Conservation (phyloP, 176 grass and related monocot genomes). For the Triticum dicoccoides region DNA sequence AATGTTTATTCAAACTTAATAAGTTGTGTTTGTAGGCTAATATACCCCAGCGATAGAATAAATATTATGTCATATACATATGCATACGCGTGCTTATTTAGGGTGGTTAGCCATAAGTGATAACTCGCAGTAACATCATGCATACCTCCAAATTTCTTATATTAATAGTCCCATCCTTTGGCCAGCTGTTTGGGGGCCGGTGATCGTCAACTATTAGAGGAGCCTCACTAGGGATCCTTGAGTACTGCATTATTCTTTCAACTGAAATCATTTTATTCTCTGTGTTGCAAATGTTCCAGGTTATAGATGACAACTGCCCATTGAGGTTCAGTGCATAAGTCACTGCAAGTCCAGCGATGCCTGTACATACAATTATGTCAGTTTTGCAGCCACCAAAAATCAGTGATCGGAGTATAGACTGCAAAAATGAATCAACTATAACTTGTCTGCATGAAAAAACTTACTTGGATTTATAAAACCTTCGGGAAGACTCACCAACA, state of each 20-base stretch:
- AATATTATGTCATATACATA: too few species aligned
- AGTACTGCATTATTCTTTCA: constrained; percentile 98
- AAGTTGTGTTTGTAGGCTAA: not conserved
- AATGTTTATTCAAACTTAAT: constrained; percentile 13
- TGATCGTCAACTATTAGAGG: constrained; percentile 69
- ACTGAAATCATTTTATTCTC: constrained; percentile 99
- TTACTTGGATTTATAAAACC: constrained; percentile 98
- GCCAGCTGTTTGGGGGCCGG: constrained; percentile 64
- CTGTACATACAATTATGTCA: constrained; percentile 42
- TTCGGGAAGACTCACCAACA: constrained; percentile 94
- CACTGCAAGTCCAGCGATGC: constrained; percentile 93
- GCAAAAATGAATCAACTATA: constrained; percentile 3
- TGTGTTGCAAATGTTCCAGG: constrained; percentile 92
- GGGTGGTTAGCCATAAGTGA: not conserved
- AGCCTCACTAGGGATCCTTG: constrained; percentile 77
- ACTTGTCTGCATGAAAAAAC: constrained; percentile 37
- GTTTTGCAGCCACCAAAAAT: not conserved
- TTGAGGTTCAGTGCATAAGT: constrained; percentile 96
- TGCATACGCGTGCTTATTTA: not conserved
- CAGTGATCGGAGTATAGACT: not conserved
- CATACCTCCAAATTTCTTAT: constrained; percentile 87
- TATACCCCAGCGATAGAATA: not conserved
- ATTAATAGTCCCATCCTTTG: constrained; percentile 70
- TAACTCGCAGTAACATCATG: not conserved
- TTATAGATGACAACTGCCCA: constrained; percentile 68